Evolutionary conservation across 2,329 filamentous ascomycete species (phyloP).

Genomic region (Fusarium sp.): DNA sequence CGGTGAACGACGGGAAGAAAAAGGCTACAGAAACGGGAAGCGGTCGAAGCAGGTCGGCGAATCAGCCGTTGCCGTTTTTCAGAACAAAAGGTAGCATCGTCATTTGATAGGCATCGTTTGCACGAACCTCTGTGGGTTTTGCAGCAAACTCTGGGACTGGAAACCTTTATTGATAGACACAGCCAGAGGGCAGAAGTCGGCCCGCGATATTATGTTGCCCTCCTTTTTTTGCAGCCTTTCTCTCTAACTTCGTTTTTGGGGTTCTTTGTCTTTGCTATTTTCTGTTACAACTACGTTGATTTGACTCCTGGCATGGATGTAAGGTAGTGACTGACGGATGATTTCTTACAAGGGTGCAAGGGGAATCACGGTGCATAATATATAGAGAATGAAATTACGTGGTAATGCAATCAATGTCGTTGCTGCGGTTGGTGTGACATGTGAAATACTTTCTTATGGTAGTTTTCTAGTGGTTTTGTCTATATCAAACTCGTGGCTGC

Average conservation of each 20-base stretch:
- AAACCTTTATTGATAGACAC: conserved; percentile 47
- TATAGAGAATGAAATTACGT: conserved; percentile 47
- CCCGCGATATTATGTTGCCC: conserved; percentile 43
- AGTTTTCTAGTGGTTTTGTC: not conserved
- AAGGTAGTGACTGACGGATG: conserved; percentile 43
- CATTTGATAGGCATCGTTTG: conserved; percentile 47
- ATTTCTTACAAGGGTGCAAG: conserved; percentile 41
- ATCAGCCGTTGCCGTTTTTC: conserved; percentile 45
- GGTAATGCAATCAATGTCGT: conserved; percentile 32
- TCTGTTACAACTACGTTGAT: conserved; percentile 34
- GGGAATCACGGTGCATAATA: conserved; percentile 47
- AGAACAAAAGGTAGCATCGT: conserved; percentile 44
- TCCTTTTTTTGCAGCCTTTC: conserved; percentile 42
- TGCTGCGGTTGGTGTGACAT: conserved; percentile 5
- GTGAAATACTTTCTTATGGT: not conserved
- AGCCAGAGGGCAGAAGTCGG: conserved; percentile 43
- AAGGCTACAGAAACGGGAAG: conserved; percentile 47
- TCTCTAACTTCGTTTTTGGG: conserved; percentile 40
- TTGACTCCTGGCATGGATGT: conserved; percentile 43
- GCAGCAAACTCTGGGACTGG: conserved; percentile 44
- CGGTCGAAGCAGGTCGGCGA: conserved; percentile 44
- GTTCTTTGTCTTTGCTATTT: conserved; percentile 37
- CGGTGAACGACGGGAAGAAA: conserved; percentile 42
- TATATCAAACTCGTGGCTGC: not conserved
- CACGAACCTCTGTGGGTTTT: conserved; percentile 41